These are phyloP conservation scores for Fusarium concolor DNA, from an alignment of 2,329 filamentous ascomycete genomes.

Conservation along the genomic window DNA sequence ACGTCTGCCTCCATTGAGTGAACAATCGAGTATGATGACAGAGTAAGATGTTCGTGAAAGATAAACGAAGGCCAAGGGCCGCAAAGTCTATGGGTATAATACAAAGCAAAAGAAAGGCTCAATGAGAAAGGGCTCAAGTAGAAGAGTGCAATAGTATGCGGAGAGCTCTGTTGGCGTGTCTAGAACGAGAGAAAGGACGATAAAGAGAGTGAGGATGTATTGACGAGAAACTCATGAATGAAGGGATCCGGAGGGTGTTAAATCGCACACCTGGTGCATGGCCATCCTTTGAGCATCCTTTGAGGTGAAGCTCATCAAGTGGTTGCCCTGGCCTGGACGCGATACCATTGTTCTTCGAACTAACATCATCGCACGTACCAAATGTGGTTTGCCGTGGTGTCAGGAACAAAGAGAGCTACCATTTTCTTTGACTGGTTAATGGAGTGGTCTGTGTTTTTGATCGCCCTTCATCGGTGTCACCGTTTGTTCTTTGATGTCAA, in stretches of 20 bases:
- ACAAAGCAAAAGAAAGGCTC: not conserved
- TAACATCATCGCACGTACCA: slow-evolving; percentile 5
- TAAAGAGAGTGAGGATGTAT: slow-evolving; percentile 16
- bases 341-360: slow-evolving; percentile 30
- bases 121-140: not conserved
- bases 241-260: slow-evolving; percentile 13
- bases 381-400: slow-evolving; percentile 5
- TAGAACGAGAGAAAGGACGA: not conserved
- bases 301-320: not conserved
- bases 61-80: not conserved
- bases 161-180: not conserved
- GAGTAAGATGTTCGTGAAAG: not conserved
- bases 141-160: not conserved
- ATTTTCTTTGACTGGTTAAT: slow-evolving; percentile 16
- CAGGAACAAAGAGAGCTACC: slow-evolving; percentile 24
- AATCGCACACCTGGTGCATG: slow-evolving; percentile 11
- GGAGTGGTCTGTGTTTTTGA: slow-evolving; percentile 23
- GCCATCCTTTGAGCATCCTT: not conserved
- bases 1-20: not conserved
- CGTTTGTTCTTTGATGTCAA: slow-evolving; percentile 12
- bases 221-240: not conserved
- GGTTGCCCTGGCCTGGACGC: not conserved
- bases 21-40: not conserved
- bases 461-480: slow-evolving; percentile 5
- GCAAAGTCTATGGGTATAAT: slow-evolving; percentile 12